Percentiles rank a stretch among this genome's conserved stretches.
phyloP scores from a whole-genome alignment of 2,329 filamentous ascomycete genomes.

The Hypoxylon sp. region DNA sequence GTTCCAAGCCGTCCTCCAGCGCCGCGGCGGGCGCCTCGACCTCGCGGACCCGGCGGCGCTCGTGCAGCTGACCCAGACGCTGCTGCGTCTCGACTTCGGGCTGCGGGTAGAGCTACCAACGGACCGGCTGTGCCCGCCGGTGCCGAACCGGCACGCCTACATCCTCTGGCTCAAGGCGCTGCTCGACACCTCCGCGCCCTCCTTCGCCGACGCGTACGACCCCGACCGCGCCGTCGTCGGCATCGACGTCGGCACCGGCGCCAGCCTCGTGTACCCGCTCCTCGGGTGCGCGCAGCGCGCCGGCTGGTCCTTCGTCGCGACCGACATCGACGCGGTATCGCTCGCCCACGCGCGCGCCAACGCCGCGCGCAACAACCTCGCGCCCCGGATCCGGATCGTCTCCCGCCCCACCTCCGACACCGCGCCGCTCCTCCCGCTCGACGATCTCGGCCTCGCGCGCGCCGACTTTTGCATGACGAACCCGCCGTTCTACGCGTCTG shows the following conservation, averaged over 20 bases:
- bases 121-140: conserved; percentile 86
- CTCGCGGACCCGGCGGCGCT: conserved; percentile 82
- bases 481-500: conserved; percentile 89
- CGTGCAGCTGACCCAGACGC: conserved; percentile 80
- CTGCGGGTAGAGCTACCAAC: conserved; percentile 74
- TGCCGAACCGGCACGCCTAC: conserved; percentile 83
- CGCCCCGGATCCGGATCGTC: conserved; percentile 70
- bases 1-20: conserved; percentile 41
- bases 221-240: conserved; percentile 65
- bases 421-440: conserved; percentile 69
- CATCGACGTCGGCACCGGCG: conserved; percentile 88
- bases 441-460: conserved; percentile 55
- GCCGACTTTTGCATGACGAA: conserved; percentile 93
- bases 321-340: conserved; percentile 80
- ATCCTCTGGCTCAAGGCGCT: conserved; percentile 87
- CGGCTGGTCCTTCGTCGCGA: conserved; percentile 76
- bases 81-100: conserved; percentile 79
- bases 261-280: conserved; percentile 90
- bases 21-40: conserved; percentile 66
- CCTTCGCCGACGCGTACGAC: conserved; percentile 50
- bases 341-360: conserved; percentile 73
- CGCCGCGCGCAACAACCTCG: conserved; percentile 69
- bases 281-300: conserved; percentile 74
- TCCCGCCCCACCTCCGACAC: conserved; percentile 55
- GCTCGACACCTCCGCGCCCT: conserved; percentile 72